These are phyloP conservation scores for Alternaria triticina DNA, from an alignment of 2,329 filamentous ascomycete genomes.

Conservation along the genomic window DNA sequence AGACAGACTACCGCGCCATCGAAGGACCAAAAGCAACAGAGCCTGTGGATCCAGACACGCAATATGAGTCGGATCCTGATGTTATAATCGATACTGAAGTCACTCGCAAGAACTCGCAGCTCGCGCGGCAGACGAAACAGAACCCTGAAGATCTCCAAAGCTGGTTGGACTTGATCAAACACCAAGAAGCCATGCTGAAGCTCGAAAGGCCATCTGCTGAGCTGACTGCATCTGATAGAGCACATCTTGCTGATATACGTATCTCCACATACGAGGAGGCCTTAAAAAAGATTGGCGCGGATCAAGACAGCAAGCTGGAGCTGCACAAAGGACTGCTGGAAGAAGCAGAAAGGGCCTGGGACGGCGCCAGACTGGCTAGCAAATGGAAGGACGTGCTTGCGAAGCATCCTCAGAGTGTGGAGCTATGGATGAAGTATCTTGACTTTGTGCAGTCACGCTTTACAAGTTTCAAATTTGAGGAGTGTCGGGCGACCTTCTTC, in stretches of 20 bases:
- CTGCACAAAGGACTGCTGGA: slow-evolving; percentile 74
- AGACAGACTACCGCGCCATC: slow-evolving; percentile 48
- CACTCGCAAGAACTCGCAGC: slow-evolving; percentile 63
- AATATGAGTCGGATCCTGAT: slow-evolving; percentile 38
- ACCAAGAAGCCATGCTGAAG: slow-evolving; percentile 74
- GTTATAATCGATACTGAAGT: slow-evolving; percentile 30
- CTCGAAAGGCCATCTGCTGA: slow-evolving; percentile 54
- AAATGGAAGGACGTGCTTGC: slow-evolving; percentile 71
- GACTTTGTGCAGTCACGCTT: slow-evolving; percentile 74
- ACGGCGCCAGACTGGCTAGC: slow-evolving; percentile 62
- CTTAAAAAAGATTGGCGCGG: slow-evolving; percentile 61
- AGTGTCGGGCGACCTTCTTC: slow-evolving; percentile 65
- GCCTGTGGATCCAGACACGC: slow-evolving; percentile 46
- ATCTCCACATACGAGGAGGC: slow-evolving; percentile 82
- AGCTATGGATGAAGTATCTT: slow-evolving; percentile 75
- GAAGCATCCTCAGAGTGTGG: slow-evolving; percentile 63
- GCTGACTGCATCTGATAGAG: slow-evolving; percentile 65
- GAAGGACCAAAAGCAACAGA: slow-evolving; percentile 25
- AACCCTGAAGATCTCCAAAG: slow-evolving; percentile 70
- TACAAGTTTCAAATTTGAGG: slow-evolving; percentile 70
- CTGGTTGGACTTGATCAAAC: slow-evolving; percentile 80
- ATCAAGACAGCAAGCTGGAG: slow-evolving; percentile 58
- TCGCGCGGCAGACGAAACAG: slow-evolving; percentile 69
- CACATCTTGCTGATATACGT: slow-evolving; percentile 78
- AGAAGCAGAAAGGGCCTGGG: slow-evolving; percentile 79